Conservation (phyloP, 495 filamentous ascomycete species). For the Thermochaetoides thermophila region DNA sequence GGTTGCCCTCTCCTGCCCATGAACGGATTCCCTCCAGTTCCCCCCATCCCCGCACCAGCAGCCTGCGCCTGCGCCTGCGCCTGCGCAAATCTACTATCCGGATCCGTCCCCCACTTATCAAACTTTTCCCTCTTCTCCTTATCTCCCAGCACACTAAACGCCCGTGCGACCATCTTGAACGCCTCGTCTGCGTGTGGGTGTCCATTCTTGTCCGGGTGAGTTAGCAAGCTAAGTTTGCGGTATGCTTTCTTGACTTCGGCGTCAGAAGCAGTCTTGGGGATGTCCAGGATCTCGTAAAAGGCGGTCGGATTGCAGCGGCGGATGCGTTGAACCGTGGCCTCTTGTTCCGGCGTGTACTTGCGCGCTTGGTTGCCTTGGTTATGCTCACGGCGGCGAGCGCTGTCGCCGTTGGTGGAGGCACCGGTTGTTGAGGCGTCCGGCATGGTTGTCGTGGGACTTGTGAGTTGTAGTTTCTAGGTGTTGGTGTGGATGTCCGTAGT, state of each 20-base stretch:
- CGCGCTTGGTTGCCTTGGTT: slow-evolving; percentile 89
- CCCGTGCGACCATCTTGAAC: slow-evolving; percentile 92
- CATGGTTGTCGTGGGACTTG: slow-evolving; percentile 34
- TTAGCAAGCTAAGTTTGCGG: slow-evolving; percentile 70
- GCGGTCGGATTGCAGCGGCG: slow-evolving; percentile 67
- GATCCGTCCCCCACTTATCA: slow-evolving; percentile 81
- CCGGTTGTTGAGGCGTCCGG: slow-evolving; percentile 64
- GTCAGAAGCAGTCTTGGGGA: slow-evolving; percentile 50
- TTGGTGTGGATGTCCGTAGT: neutral
- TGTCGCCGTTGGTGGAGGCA: slow-evolving; percentile 37
- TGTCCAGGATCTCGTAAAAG: slow-evolving; percentile 77
- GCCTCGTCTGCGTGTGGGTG: slow-evolving; percentile 93
- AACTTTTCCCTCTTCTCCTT: slow-evolving; percentile 78
- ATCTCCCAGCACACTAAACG: slow-evolving; percentile 87
- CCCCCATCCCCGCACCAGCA: no score
- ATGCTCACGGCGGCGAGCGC: slow-evolving; percentile 59
- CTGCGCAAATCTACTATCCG: slow-evolving; percentile 67
- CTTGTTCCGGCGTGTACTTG: slow-evolving; percentile 79
- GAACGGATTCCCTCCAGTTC: slow-evolving; percentile 60
- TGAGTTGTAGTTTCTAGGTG: no score
- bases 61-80: slow-evolving; percentile 37
- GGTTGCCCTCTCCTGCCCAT: slow-evolving; percentile 38
- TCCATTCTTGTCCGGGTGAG: slow-evolving; percentile 98
- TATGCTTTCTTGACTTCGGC: slow-evolving; percentile 90
- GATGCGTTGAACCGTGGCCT: slow-evolving; percentile 75